Evolutionary conservation across 2,329 filamentous ascomycete genomes (phyloP), one percentile per base, ranked within the genome.

Genomic region (Aspergillus phoenicis): DNA sequence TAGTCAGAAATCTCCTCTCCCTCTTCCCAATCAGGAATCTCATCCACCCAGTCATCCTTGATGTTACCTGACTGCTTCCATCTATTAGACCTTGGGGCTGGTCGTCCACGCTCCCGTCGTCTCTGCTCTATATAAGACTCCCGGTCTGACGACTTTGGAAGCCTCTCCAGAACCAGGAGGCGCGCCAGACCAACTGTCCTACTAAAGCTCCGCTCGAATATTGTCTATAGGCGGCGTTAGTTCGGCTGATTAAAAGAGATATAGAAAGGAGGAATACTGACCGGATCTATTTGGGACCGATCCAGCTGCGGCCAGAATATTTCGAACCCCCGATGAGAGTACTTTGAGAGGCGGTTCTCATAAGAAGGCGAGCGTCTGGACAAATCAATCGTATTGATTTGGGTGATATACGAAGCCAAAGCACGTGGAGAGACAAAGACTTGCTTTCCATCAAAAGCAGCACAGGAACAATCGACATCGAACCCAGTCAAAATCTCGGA

Each of bases 401-500:
- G 92, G 0, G 91, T 94, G 71, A 94, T 88, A 74, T 89, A 94
- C 8, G 91, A 89, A 48, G 86, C 87, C 13, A 96, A 74, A 2
- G 91, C 91, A 60, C 92, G 85, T 2, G 92, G 92, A 2, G 89
- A 88, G 24, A 87, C 87, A 70, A 89, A 96, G 17, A 96, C 91
- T 70, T 95, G 89, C 20, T 84, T 84, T 38, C 92, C 92, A 73
- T 95, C 87, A 67, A 90, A 96, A 3, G 91, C 91, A 24, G 87
- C 89, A 63, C 91, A 91, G 0, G 91, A 89, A 72, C 89, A 93
- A 72, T 95, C 91, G 52, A 96, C 91, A 68, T 96, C 92, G 68
- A 96, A 96, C 0, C 92, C 92, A 3, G 91, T 92, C 24, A 96
- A 82, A 38, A 96, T 93, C 73, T 96, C 91, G 1, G 90, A 89